These are phyloP conservation scores for Heliamphora exappendiculata DNA, from an alignment of 148 eudicot species.

Conservation along the genomic window DNA sequence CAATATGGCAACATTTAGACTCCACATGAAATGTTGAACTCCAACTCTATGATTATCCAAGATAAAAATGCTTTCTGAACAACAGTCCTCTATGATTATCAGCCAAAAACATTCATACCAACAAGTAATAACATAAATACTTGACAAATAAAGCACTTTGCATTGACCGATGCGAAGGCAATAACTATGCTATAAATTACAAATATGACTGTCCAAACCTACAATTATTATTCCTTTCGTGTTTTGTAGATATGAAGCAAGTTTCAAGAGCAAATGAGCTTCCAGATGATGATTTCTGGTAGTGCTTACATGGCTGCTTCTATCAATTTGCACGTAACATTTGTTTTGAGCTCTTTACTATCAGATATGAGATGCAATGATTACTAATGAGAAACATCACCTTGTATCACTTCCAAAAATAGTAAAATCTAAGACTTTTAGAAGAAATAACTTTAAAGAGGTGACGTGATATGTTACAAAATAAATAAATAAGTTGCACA, in stretches of 20 bases:
- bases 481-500: not conserved
- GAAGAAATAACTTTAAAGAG: not conserved
- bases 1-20: conserved; percentile 5
- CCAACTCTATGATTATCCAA: not conserved
- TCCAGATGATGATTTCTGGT: not conserved
- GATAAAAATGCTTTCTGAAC: not conserved
- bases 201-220: not conserved
- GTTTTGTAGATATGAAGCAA: not conserved
- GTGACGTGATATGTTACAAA: not conserved
- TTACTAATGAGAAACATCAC: not conserved
- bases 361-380: not conserved
- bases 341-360: not conserved
- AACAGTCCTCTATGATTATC: not conserved
- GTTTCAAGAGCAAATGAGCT: not conserved
- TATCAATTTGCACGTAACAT: not conserved
- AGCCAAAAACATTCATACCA: conserved; percentile 1
- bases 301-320: not conserved
- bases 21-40: not conserved
- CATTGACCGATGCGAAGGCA: not conserved
- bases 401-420: not conserved
- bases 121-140: not conserved
- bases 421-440: too few species aligned
- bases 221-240: not conserved
- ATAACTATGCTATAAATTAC: not conserved
- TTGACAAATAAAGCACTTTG: not conserved